phyloP scores from a whole-genome alignment of 371 early-diverging fungal species.

The Syncephalastrum monosporum region DNA sequence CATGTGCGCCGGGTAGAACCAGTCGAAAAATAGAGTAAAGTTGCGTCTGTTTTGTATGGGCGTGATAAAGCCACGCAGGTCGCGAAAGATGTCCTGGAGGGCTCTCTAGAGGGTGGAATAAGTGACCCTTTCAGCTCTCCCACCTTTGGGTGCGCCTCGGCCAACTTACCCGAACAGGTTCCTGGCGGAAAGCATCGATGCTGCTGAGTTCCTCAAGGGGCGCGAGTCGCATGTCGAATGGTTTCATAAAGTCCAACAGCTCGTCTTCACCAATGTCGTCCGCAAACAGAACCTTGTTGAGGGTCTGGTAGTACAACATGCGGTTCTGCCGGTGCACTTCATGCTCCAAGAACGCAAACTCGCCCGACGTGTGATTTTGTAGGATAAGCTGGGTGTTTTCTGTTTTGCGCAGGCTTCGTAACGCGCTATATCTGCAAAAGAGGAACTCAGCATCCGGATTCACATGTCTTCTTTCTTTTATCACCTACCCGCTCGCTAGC shows the following conservation, averaged over 20 bases:
- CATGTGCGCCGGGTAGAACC: slow-evolving; percentile 76
- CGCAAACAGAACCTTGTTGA: slow-evolving; percentile 76
- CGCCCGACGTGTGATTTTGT: slow-evolving; percentile 67
- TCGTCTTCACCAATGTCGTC: slow-evolving; percentile 60
- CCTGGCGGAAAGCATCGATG: slow-evolving; percentile 45
- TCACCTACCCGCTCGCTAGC: slow-evolving; percentile 74
- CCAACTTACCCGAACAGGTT: slow-evolving; percentile 31
- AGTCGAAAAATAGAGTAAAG: slow-evolving; percentile 79
- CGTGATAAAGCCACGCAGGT: slow-evolving; percentile 77
- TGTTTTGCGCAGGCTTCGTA: slow-evolving; percentile 72
- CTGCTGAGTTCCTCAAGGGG: slow-evolving; percentile 38
- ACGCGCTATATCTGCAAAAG: slow-evolving; percentile 54
- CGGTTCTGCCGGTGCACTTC: slow-evolving; percentile 54
- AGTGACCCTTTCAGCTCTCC: slow-evolving; percentile 2
- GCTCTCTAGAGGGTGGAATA: slow-evolving; percentile 24
- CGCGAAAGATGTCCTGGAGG: slow-evolving; percentile 72
- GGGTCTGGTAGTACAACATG: slow-evolving; percentile 73
- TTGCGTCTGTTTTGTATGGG: slow-evolving; percentile 64
- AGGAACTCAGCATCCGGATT: not conserved
- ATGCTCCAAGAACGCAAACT: slow-evolving; percentile 68
- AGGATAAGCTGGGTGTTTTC: slow-evolving; percentile 69
- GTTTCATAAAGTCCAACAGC: slow-evolving; percentile 74
- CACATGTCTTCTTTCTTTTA: not conserved
- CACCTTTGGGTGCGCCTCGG: not conserved
- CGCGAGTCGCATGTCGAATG: slow-evolving; percentile 60